These are phyloP conservation scores for Liquidambar formosana DNA, from an alignment of 164 flowering plant genomes.

Conservation along the genomic window DNA sequence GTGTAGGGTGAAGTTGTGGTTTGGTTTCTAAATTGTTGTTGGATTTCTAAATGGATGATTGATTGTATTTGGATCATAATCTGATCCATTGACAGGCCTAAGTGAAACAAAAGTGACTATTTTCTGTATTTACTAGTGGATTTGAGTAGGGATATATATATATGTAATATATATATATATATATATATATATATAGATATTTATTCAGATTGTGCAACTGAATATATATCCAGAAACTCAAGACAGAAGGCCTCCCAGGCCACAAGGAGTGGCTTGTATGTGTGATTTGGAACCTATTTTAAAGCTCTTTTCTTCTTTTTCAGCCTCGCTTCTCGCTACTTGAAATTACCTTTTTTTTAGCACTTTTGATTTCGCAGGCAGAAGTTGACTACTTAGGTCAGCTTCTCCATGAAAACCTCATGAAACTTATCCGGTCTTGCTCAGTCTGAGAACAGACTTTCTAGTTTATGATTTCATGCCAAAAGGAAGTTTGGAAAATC, in stretches of 20 bases:
- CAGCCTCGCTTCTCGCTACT: neutral
- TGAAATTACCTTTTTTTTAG: slow-evolving; percentile 2
- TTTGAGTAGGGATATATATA: too few relatives aligned
- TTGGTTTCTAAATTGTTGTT: too few relatives aligned
- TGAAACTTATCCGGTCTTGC: slow-evolving; percentile 69
- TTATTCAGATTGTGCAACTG: too few relatives aligned
- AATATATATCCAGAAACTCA: slow-evolving; percentile 67
- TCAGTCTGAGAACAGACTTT: slow-evolving; percentile 56
- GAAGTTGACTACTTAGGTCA: slow-evolving; percentile 72
- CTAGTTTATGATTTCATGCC: slow-evolving; percentile 84
- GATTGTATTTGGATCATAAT: too few relatives aligned
- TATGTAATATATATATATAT: too few relatives aligned
- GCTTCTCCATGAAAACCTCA: slow-evolving; percentile 70
- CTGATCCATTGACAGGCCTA: too few relatives aligned
- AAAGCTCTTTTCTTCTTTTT: neutral
- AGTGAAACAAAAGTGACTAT: too few relatives aligned
- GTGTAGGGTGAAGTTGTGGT: too few relatives aligned
- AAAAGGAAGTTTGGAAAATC: slow-evolving; percentile 87
- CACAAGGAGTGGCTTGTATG: slow-evolving; percentile 93
- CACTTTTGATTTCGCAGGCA: slow-evolving; percentile 40
- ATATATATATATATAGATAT: too few relatives aligned
- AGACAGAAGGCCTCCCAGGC: slow-evolving; percentile 75
- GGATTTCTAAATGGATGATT: too few relatives aligned
- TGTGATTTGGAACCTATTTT: neutral
- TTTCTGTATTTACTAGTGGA: too few relatives aligned